Percentiles rank a stretch among this genome's conserved stretches.
These are phyloP conservation scores for Zygotorulaspora sp. DNA, from an alignment of 805 yeast genomes.

Conservation along the genomic window DNA sequence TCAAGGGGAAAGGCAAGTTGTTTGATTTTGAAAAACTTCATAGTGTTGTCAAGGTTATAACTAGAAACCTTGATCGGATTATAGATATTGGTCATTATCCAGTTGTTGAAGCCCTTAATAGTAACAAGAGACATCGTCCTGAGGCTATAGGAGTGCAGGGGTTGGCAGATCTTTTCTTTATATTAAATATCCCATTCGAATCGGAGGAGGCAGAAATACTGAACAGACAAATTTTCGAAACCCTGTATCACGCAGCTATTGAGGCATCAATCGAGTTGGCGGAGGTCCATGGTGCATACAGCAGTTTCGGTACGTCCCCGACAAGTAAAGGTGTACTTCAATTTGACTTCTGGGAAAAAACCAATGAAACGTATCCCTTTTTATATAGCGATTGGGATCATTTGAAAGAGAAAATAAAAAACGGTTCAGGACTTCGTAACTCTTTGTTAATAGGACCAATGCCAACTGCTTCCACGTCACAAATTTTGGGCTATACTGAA, in stretches of 20 bases:
- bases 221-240: conserved; percentile 85
- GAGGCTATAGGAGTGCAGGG: conserved; percentile 96
- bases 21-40: conserved; percentile 74
- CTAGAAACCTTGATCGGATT: conserved; percentile 70
- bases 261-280: conserved; percentile 86
- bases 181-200: conserved; percentile 80
- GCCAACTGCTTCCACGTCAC: conserved; percentile 98
- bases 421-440: conserved; percentile 70
- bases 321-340: conserved; percentile 80
- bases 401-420: conserved; percentile 51
- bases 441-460: conserved; percentile 87
- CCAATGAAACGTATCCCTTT: conserved; percentile 39
- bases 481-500: conserved; percentile 86
- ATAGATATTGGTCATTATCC: conserved; percentile 86
- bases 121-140: conserved; percentile 81
- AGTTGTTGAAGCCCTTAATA: conserved; percentile 60
- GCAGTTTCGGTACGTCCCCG: conserved; percentile 77
- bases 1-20: conserved; percentile 39
- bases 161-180: conserved; percentile 82
- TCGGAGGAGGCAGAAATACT: conserved; percentile 70
- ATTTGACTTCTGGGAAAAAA: conserved; percentile 72
- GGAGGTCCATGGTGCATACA: conserved; percentile 58
- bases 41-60: conserved; percentile 66
- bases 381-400: conserved; percentile 76
- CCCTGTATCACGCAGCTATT: conserved; percentile 89